Evolutionary conservation across 352 stramenopile species (phyloP).

Genomic region (Phytophthora pseudosyringae): DNA sequence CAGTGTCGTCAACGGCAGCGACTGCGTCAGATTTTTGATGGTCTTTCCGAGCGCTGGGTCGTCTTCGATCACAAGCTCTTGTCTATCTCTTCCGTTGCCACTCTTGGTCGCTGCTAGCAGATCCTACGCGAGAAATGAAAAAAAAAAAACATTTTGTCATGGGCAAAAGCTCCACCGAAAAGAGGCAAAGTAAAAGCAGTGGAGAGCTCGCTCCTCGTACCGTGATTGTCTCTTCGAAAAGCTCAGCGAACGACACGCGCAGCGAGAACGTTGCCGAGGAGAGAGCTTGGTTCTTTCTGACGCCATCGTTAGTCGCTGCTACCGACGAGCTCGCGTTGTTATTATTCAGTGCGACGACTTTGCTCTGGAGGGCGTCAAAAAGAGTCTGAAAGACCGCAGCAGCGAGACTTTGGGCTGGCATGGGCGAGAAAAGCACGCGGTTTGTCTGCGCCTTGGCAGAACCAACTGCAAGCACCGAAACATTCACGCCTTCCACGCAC

Average conservation of each 20-base stretch:
- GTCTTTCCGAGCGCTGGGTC: slow-evolving; percentile 28
- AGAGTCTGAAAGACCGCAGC: slow-evolving; percentile 44
- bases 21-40: slow-evolving; percentile 41
- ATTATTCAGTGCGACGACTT: slow-evolving; percentile 30
- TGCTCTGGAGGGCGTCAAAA: slow-evolving; percentile 37
- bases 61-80: slow-evolving; percentile 20
- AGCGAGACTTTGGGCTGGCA: slow-evolving; percentile 38
- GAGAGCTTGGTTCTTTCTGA: slow-evolving; percentile 13
- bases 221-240: slow-evolving; percentile 63
- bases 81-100: slow-evolving; percentile 3
- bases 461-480: slow-evolving; percentile 48
- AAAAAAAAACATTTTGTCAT: background rate
- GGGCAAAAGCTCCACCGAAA: background rate
- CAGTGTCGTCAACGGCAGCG: slow-evolving; percentile 28
- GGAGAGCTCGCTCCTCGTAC: slow-evolving; percentile 13
- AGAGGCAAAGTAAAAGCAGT: background rate
- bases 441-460: slow-evolving; percentile 45
- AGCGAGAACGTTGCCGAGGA: slow-evolving; percentile 40
- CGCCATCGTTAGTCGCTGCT: background rate
- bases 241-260: slow-evolving; percentile 53
- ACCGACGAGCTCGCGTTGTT: background rate
- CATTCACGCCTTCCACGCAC: slow-evolving; percentile 62
- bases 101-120: slow-evolving; percentile 22
- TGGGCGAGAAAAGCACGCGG: slow-evolving; percentile 46
- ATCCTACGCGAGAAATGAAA: slow-evolving; percentile 25